phyloP scores from a whole-genome alignment of 1,284 basidiomycete species.

The Puccinia hordei region DNA sequence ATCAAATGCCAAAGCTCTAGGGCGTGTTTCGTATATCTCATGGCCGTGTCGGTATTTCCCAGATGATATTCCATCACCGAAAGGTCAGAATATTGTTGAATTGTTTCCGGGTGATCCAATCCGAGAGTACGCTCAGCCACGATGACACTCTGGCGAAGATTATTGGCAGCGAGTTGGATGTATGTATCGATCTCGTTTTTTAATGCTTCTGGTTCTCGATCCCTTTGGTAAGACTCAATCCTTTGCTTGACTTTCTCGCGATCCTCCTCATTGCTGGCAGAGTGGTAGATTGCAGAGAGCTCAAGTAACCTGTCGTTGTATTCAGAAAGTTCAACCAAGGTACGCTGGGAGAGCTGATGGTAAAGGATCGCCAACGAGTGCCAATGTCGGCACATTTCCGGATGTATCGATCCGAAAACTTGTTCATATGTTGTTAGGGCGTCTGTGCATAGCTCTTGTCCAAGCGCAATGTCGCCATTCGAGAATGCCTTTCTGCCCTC shows the following conservation, averaged over 20 bases:
- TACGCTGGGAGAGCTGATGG: conserved; percentile 52
- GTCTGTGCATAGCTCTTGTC: conserved; percentile 65
- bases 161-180: conserved; percentile 62
- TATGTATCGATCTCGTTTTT: conserved; percentile 58
- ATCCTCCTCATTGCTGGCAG: conserved; percentile 48
- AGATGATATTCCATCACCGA: conserved; percentile 63
- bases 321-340: conserved; percentile 53
- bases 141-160: conserved; percentile 65
- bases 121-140: conserved; percentile 65
- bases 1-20: conserved; percentile 63
- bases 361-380: conserved; percentile 53
- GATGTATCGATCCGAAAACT: conserved; percentile 66
- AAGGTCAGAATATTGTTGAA: conserved; percentile 65
- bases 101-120: conserved; percentile 64
- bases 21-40: conserved; percentile 63
- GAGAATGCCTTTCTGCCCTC: conserved; percentile 63
- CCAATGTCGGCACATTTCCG: conserved; percentile 62
- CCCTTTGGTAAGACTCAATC: conserved; percentile 50
- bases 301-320: conserved; percentile 44
- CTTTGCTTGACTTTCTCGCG: conserved; percentile 50
- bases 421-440: conserved; percentile 65
- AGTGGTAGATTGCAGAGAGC: conserved; percentile 44
- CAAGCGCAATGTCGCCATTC: conserved; percentile 63
- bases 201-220: conserved; percentile 52
- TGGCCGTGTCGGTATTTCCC: conserved; percentile 61